Percentiles rank a stretch among this genome's conserved stretches.
phyloP scores from a whole-genome alignment of 2,329 filamentous ascomycete species.

The Fusarium equiseti region DNA sequence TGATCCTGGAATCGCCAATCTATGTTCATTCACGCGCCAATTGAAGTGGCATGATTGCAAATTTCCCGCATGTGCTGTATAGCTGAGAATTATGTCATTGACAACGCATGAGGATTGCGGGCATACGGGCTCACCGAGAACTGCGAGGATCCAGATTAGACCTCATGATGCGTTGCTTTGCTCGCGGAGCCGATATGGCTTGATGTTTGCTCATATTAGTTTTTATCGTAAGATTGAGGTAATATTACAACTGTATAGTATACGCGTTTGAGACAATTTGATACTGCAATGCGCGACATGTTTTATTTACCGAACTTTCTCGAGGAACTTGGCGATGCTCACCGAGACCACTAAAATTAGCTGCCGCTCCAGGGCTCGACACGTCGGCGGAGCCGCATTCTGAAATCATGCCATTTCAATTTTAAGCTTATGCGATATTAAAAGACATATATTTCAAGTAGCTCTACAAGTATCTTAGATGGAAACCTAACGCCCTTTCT shows the following conservation, averaged over 20 bases:
- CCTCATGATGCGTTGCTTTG: not conserved
- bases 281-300: not conserved
- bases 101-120: not conserved
- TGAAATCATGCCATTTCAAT: not conserved
- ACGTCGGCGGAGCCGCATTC: not conserved
- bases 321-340: not conserved
- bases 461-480: not conserved
- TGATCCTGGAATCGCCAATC: not conserved
- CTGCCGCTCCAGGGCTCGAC: not conserved
- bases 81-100: not conserved
- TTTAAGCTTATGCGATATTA: not conserved
- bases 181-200: not conserved
- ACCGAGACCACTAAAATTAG: not conserved
- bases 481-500: too few species aligned
- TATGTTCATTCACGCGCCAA: slow-evolving; percentile 7
- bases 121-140: not conserved
- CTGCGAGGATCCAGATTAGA: not conserved
- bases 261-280: not conserved
- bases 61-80: not conserved
- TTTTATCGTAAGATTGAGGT: not conserved
- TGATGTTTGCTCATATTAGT: not conserved
- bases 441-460: not conserved
- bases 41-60: slow-evolving; percentile 34
- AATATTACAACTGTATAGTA: not conserved
- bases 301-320: not conserved